Conservation (phyloP, 805 yeast species). For the Saturnispora ahearnii region DNA sequence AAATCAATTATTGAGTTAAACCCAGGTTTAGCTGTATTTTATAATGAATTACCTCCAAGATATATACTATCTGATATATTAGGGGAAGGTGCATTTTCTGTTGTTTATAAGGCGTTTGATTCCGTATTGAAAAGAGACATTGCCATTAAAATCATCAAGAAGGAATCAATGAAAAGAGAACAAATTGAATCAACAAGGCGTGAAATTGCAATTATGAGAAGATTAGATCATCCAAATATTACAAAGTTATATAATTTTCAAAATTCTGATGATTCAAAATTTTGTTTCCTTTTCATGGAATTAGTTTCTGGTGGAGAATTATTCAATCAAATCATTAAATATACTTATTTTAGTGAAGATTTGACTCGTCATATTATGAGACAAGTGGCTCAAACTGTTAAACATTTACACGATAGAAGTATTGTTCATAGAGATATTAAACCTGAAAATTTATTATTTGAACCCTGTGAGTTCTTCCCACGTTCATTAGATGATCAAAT, state of each 20-base stretch:
- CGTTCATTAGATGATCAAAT: conserved; percentile 33
- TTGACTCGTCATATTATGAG: conserved; percentile 61
- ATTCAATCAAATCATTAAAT: conserved; percentile 69
- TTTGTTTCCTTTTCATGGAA: conserved; percentile 60
- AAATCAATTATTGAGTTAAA: conserved; percentile 6
- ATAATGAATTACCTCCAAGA: conserved; percentile 22
- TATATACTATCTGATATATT: conserved; percentile 29
- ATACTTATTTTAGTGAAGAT: conserved; percentile 67
- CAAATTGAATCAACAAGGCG: conserved; percentile 53
- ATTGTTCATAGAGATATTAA: conserved; percentile 76
- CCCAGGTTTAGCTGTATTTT: conserved; percentile 17
- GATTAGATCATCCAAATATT: conserved; percentile 51
- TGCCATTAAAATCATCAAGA: conserved; percentile 72
- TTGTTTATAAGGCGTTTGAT: conserved; percentile 67
- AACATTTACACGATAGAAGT: conserved; percentile 63
- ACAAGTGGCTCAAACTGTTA: conserved; percentile 62
- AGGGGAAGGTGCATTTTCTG: conserved; percentile 88
- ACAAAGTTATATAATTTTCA: conserved; percentile 45
- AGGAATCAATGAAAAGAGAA: conserved; percentile 41
- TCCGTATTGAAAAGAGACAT: conserved; percentile 34
- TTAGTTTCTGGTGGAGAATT: conserved; percentile 72
- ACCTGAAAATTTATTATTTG: conserved; percentile 68
- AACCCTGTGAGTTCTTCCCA: conserved; percentile 41
- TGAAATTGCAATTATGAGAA: conserved; percentile 68
- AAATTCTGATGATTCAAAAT: conserved; percentile 36